Base-by-base conservation (phyloP, 164 flowering plant species). In the Vitis cinerea region DNA sequence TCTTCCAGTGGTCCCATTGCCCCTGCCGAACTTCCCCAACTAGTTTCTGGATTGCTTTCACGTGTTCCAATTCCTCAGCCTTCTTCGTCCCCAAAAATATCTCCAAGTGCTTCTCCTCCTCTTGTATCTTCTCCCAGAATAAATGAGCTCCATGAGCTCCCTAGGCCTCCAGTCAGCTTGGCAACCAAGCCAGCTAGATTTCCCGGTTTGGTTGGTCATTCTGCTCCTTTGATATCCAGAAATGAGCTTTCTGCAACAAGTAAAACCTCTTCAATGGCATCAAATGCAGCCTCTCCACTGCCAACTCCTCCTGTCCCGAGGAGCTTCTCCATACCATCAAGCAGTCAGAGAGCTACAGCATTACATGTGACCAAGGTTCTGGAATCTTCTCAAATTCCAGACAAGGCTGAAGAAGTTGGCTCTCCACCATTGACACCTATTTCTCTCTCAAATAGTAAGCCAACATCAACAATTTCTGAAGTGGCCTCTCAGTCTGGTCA, bases 391-490 rank as follows among this genome's bases (percentile, higher is more conserved):
- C 74, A 72, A 37, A 70, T 66, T 70, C 16, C 66, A 31, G 81
- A 52, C 27, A 83, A 75, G 57, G 69, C 63, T 53, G 90, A 77
- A 61, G 84, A 71, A 27, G 82, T 75, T 67, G 67, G 80, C 65
- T 94, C 97, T 50, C 99, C 97, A 65, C 94, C 97, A 16, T 64
- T 92, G 65, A 90, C 95, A 15, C 97, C 97, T 48, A 83, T 94
- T 53, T 83, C 90, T 19, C 78, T 90, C 10, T 59, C 80, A 50
- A 81, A 74, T 72, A 71, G 75, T 30, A 83, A 79, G 54, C 77
- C 78, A 17, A 66, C 72, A 51, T 56, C 84, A 63, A 64, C 77
- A 13, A 61, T 78, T 66, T 53, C 84, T 58, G 87, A 76, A 80
- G 64, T 68, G 10, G 61, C 75, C 49, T 65, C 83, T 3, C 85